A percentile compares a stretch with the other conserved stretches of the same genome.
Conservation (phyloP, 208 protist genomes). For the Phytomonas serpens region DNA sequence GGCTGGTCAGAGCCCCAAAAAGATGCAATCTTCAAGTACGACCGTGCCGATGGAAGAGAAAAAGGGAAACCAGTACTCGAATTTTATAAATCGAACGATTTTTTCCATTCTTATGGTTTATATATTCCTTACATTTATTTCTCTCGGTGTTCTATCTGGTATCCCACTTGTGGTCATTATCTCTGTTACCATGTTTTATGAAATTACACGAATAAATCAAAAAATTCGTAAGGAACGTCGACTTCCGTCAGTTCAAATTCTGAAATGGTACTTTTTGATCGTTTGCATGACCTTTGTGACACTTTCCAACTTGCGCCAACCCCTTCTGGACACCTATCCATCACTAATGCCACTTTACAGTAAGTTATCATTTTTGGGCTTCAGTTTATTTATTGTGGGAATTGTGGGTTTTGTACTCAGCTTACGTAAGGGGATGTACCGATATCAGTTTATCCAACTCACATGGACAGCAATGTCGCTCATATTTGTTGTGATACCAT, state of each 20-base stretch:
- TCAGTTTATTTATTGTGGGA: constrained; percentile 57
- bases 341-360: constrained; percentile 33
- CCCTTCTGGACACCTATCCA: constrained; percentile 53
- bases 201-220: constrained; percentile 86
- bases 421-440: constrained; percentile 80
- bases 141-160: constrained; percentile 64
- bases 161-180: constrained; percentile 63
- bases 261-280: constrained; percentile 80
- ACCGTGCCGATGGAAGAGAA: constrained; percentile 9
- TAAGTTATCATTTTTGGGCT: constrained; percentile 53
- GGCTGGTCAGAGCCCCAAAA: not conserved
- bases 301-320: constrained; percentile 40
- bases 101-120: constrained; percentile 84
- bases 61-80: constrained; percentile 35
- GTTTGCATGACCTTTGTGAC: constrained; percentile 34
- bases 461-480: constrained; percentile 86
- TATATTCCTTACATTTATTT: constrained; percentile 69
- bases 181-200: constrained; percentile 74
- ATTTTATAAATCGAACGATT: constrained; percentile 79
- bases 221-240: constrained; percentile 61
- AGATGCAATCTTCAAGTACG: not conserved
- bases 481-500: constrained; percentile 61
- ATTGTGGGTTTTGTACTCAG: constrained; percentile 85
- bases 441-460: constrained; percentile 89
- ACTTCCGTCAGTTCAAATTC: constrained; percentile 50